These are phyloP conservation scores for Tinospora cordifolia DNA, from an alignment of 164 flowering plant genomes.

Conservation along the genomic window DNA sequence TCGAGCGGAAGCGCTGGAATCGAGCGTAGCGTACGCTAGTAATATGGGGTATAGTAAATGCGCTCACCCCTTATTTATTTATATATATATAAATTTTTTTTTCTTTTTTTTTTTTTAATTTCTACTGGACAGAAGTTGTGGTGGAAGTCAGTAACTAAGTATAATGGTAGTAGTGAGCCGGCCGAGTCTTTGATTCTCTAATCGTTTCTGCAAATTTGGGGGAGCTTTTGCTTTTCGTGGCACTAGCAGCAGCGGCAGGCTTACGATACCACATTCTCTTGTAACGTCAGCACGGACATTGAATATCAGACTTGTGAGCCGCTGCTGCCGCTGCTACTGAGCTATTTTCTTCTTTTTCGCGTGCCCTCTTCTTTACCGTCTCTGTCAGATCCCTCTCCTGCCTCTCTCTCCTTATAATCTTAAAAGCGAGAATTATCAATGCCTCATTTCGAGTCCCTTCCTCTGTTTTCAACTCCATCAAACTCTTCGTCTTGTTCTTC, in stretches of 20 bases:
- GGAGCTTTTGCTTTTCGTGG: neutral
- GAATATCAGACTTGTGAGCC: neutral
- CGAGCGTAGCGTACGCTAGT: constrained; percentile 29
- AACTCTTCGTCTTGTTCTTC: neutral
- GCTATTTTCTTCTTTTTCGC: constrained; percentile 32
- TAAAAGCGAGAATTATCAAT: neutral
- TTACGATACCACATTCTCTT: constrained; percentile 32
- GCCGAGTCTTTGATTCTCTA: neutral
- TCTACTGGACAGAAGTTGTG: too few species aligned
- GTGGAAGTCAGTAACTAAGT: too few species aligned
- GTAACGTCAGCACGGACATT: constrained; percentile 21
- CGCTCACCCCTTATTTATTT: neutral
- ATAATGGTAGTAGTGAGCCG: neutral
- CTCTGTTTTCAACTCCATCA: neutral
- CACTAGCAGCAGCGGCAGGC: constrained; percentile 8
- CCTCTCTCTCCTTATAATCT: constrained; percentile 1
- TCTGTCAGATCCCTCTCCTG: constrained; percentile 27
- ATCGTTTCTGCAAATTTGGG: neutral
- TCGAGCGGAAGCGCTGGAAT: constrained; percentile 34
- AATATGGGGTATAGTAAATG: neutral
- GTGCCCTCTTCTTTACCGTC: constrained; percentile 36
- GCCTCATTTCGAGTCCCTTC: neutral
- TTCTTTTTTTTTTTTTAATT: neutral
- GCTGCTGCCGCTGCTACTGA: too few species aligned
- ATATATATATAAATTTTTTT: too few species aligned